A percentile compares a stretch with the other conserved stretches of the same genome.
phyloP scores from a whole-genome alignment of 1,284 basidiomycete species.

The Cutaneotrichosporon spelunceum region DNA sequence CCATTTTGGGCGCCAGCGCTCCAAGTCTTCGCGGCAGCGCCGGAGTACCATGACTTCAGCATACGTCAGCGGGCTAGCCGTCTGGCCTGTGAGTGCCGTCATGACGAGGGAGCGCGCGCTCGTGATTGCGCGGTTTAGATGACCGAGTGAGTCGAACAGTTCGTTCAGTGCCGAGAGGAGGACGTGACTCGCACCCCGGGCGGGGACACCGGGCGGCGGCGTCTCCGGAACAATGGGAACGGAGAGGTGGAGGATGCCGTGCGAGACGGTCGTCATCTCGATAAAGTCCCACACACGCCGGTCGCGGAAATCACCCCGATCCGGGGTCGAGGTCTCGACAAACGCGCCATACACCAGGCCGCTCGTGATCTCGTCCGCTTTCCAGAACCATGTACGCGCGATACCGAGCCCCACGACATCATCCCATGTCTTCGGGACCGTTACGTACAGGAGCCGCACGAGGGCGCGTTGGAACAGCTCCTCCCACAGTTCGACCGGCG shows the following conservation, averaged over 20 bases:
- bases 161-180: constrained; percentile 24
- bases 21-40: constrained; percentile 19
- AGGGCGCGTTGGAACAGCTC: constrained; percentile 26
- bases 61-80: constrained; percentile 8
- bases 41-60: constrained; percentile 22
- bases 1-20: constrained; percentile 23
- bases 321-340: constrained; percentile 19
- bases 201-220: constrained; percentile 23
- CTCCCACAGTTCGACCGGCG: constrained; percentile 20
- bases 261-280: constrained; percentile 25
- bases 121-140: constrained; percentile 20
- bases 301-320: constrained; percentile 19
- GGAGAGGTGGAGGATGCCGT: constrained; percentile 23
- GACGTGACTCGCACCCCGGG: constrained; percentile 15
- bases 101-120: constrained; percentile 20
- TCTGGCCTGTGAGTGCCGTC: constrained; percentile 10
- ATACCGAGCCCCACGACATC: constrained; percentile 25
- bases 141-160: constrained; percentile 25
- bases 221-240: constrained; percentile 20
- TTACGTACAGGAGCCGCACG: constrained; percentile 20
- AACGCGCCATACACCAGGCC: constrained; percentile 23
- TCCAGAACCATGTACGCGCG: constrained; percentile 26
- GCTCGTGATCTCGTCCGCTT: constrained; percentile 24
- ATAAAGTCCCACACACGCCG: constrained; percentile 28
- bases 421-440: constrained; percentile 24